phyloP scores from a whole-genome alignment of 2,329 filamentous ascomycete species.

The Ilyonectria destructans region DNA sequence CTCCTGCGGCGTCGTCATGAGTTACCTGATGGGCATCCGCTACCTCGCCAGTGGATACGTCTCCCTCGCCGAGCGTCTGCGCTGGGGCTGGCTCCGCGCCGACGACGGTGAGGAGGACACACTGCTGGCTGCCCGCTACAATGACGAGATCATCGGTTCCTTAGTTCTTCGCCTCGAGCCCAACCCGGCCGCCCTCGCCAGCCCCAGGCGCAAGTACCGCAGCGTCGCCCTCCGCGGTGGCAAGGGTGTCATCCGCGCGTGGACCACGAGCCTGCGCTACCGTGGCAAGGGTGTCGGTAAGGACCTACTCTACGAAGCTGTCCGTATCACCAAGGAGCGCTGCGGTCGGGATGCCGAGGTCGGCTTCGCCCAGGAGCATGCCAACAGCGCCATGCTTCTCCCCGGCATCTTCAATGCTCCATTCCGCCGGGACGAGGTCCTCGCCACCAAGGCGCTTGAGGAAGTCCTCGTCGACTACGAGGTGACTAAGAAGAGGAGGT shows the following conservation, averaged over 20 bases:
- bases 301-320: slow-evolving; percentile 81
- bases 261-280: slow-evolving; percentile 83
- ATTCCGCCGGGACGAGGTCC: slow-evolving; percentile 73
- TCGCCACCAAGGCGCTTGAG: slow-evolving; percentile 69
- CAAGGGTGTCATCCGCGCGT: slow-evolving; percentile 82
- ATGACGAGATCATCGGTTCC: slow-evolving; percentile 79
- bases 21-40: slow-evolving; percentile 74
- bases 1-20: slow-evolving; percentile 74
- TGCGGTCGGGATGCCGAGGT: slow-evolving; percentile 79
- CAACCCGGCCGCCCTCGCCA: slow-evolving; percentile 45
- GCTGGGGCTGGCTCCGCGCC: slow-evolving; percentile 73
- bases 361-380: slow-evolving; percentile 84
- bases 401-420: slow-evolving; percentile 74
- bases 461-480: slow-evolving; percentile 67
- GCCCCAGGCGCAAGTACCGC: slow-evolving; percentile 58
- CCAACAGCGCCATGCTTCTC: slow-evolving; percentile 78
- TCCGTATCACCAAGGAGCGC: slow-evolving; percentile 76
- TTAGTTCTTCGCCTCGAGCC: slow-evolving; percentile 78
- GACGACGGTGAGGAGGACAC: slow-evolving; percentile 66
- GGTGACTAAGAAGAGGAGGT: slow-evolving; percentile 63
- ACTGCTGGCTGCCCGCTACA: slow-evolving; percentile 78
- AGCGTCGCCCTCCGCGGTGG: slow-evolving; percentile 68
- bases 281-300: slow-evolving; percentile 81
- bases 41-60: slow-evolving; percentile 76
- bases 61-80: slow-evolving; percentile 72